Percentiles rank a stretch among this genome's conserved stretches.
Evolutionary conservation across 805 yeast genomes (phyloP).

Genomic region (Candida fluviatilis): DNA sequence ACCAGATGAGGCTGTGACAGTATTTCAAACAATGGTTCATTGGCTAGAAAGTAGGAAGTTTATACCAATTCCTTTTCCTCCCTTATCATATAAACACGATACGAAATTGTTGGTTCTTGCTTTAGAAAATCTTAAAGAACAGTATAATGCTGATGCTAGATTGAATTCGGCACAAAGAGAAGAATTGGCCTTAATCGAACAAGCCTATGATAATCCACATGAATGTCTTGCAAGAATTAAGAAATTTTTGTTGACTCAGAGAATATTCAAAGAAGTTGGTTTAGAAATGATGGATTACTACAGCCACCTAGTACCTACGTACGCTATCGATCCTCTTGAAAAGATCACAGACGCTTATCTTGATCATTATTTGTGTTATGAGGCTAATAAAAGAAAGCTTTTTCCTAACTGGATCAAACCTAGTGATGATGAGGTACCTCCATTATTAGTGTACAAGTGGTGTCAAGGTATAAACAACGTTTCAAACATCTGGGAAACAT

Average conservation of each 20-base stretch:
- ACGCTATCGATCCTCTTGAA: constrained; percentile 85
- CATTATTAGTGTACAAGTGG: constrained; percentile 89
- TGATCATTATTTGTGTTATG: constrained; percentile 95
- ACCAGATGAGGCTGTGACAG: constrained; percentile 83
- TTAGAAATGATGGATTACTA: constrained; percentile 90
- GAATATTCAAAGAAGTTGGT: constrained; percentile 87
- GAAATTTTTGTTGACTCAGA: constrained; percentile 74
- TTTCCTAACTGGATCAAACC: constrained; percentile 98
- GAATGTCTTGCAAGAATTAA: constrained; percentile 85
- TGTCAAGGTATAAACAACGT: constrained; percentile 85
- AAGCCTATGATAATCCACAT: constrained; percentile 95
- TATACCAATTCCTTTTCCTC: constrained; percentile 91
- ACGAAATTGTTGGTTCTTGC: constrained; percentile 88
- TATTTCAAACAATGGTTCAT: constrained; percentile 81
- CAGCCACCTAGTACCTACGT: constrained; percentile 79
- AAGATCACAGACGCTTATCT: constrained; percentile 94
- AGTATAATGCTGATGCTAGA: constrained; percentile 62
- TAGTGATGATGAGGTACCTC: constrained; percentile 89
- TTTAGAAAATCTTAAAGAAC: constrained; percentile 79
- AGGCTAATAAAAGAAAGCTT: constrained; percentile 77
- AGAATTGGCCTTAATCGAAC: constrained; percentile 89
- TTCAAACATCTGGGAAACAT: constrained; percentile 71
- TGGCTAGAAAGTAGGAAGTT: constrained; percentile 87
- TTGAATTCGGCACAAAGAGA: constrained; percentile 85
- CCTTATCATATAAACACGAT: constrained; percentile 86